Evolutionary conservation across 2,329 filamentous ascomycete species (phyloP).

Genomic region (Sporothrix mexicana): DNA sequence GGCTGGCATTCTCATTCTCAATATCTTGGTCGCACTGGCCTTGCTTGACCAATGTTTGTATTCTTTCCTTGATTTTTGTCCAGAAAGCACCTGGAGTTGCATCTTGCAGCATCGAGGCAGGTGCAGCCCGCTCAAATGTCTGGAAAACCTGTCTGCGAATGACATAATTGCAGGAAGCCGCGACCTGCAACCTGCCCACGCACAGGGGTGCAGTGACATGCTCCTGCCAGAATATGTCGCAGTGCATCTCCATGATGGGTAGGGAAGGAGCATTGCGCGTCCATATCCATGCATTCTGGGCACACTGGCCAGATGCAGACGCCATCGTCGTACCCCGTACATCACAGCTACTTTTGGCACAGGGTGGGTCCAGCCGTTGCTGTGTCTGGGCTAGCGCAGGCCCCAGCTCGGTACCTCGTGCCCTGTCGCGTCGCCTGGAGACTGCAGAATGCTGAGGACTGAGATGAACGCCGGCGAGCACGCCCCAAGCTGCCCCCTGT

Average conservation of each 20-base stretch:
- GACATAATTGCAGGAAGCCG: slow-evolving; percentile 25
- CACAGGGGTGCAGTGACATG: slow-evolving; percentile 21
- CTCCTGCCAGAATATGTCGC: not conserved
- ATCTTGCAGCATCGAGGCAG: not conserved
- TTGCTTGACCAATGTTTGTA: slow-evolving; percentile 6
- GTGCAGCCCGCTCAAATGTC: slow-evolving; percentile 5
- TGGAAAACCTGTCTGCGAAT: slow-evolving; percentile 9
- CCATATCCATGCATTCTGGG: not conserved
- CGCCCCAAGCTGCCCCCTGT: not conserved
- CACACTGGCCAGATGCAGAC: not conserved
- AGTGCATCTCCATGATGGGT: not conserved
- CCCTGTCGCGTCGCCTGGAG: slow-evolving; percentile 28
- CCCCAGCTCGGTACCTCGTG: slow-evolving; percentile 5
- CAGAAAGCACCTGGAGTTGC: not conserved
- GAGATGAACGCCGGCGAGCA: not conserved
- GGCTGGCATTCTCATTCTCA: not conserved
- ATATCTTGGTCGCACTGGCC: slow-evolving; percentile 13
- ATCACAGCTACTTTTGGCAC: slow-evolving; percentile 11
- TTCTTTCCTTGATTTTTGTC: slow-evolving; percentile 16
- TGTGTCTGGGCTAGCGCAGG: slow-evolving; percentile 29
- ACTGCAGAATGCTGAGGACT: slow-evolving; percentile 9
- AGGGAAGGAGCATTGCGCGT: slow-evolving; percentile 25
- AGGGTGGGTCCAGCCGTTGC: slow-evolving; percentile 31
- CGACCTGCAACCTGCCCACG: slow-evolving; percentile 9
- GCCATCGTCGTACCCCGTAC: slow-evolving; percentile 4